These are phyloP conservation scores for Hypericum androsaemum DNA, from an alignment of 345 rosid species.

Conservation along the genomic window DNA sequence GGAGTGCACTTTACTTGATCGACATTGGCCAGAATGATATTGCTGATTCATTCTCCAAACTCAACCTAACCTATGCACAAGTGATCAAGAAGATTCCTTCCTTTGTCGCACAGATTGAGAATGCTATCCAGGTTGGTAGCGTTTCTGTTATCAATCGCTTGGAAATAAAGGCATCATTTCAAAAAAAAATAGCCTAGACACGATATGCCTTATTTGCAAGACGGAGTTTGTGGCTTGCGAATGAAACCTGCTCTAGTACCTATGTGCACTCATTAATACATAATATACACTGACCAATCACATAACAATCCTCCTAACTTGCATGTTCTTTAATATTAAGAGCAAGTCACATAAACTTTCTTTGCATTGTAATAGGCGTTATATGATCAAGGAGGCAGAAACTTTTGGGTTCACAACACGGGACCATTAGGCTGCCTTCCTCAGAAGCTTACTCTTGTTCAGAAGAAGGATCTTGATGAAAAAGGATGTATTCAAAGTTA, in stretches of 20 bases:
- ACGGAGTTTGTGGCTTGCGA: no score
- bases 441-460: constrained; percentile 52
- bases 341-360: neutral
- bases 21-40: constrained; percentile 87
- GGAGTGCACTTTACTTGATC: constrained; percentile 62
- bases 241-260: no score
- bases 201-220: no score
- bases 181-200: no score
- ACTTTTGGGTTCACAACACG: constrained; percentile 83
- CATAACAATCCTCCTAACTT: no score
- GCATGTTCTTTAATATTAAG: no score
- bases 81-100: constrained; percentile 45
- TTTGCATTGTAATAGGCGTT: constrained; percentile 23
- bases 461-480: constrained; percentile 34
- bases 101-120: constrained; percentile 42
- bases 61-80: constrained; percentile 34
- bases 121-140: constrained; percentile 47
- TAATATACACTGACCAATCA: no score
- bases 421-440: constrained; percentile 93
- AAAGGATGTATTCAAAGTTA: constrained; percentile 50
- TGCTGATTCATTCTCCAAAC: constrained; percentile 54
- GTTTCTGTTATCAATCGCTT: no score
- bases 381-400: constrained; percentile 59
- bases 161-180: no score
- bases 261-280: no score